These are phyloP conservation scores for Senna siamea DNA, from an alignment of 306 rosid species.

Conservation along the genomic window DNA sequence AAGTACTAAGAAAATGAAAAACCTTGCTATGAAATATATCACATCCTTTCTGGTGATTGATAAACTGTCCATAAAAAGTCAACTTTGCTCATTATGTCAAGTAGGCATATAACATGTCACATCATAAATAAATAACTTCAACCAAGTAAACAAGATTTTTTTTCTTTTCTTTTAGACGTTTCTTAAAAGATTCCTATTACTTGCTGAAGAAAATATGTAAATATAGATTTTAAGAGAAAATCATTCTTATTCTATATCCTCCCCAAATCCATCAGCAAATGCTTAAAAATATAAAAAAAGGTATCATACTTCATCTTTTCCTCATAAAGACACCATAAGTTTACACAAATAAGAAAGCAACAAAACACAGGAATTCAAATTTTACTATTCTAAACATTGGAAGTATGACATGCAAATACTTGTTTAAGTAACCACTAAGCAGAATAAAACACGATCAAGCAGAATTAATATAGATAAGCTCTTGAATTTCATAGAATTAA, in stretches of 20 bases:
- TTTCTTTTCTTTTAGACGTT: not conserved
- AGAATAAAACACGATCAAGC: not conserved
- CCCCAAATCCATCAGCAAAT: not conserved
- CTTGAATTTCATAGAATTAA: not conserved
- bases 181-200: not conserved
- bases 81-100: not conserved
- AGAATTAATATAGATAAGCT: not conserved
- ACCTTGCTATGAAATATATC: not conserved
- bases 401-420: not conserved
- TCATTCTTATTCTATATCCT: not conserved
- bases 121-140: not conserved
- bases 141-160: not conserved
- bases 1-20: not conserved
- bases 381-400: not conserved
- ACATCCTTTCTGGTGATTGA: not conserved
- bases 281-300: not conserved
- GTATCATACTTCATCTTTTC: not conserved
- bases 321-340: not conserved
- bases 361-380: not conserved
- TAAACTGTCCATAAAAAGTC: not conserved
- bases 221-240: no score
- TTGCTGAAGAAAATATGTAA: not conserved
- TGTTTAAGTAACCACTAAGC: not conserved
- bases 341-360: constrained; percentile 2
- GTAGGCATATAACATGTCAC: not conserved